Evolutionary conservation across 2,329 filamentous ascomycete genomes (phyloP).

Genomic region (Trichoderma breve): DNA sequence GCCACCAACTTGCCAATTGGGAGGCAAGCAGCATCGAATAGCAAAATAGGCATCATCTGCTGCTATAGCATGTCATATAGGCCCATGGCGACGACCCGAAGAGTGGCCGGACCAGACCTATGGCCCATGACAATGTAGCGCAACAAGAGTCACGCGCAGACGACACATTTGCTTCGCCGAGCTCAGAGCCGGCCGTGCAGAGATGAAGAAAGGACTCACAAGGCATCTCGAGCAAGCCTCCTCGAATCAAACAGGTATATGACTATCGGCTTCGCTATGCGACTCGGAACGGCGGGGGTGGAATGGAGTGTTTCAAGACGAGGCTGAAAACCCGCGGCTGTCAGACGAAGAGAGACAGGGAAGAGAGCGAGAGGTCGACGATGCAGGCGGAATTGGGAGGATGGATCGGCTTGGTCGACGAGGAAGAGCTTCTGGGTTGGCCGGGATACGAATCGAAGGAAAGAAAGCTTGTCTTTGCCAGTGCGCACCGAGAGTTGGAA

Average conservation of each 20-base stretch:
- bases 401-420: not conserved
- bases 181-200: conserved; percentile 12
- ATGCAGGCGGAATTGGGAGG: not conserved
- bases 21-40: not conserved
- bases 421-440: not conserved
- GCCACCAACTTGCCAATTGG: conserved; percentile 10
- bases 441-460: not conserved
- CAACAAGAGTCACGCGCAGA: not conserved
- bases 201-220: conserved; percentile 33
- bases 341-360: not conserved
- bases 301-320: not conserved
- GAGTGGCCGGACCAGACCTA: not conserved
- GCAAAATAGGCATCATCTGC: not conserved
- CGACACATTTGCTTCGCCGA: not conserved
- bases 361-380: not conserved
- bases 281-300: conserved; percentile 13
- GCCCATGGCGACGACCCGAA: not conserved
- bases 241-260: conserved; percentile 23
- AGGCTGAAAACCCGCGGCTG: conserved; percentile 2
- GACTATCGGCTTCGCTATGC: conserved; percentile 1
- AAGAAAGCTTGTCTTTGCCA: not conserved
- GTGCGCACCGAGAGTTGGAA: not conserved
- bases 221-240: conserved; percentile 36
- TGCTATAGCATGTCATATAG: not conserved
- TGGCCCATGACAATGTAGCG: not conserved